Percentiles rank a stretch among this genome's conserved stretches.
Evolutionary conservation across 805 yeast genomes (phyloP).

Genomic region (Yamadazyma ubonensis): DNA sequence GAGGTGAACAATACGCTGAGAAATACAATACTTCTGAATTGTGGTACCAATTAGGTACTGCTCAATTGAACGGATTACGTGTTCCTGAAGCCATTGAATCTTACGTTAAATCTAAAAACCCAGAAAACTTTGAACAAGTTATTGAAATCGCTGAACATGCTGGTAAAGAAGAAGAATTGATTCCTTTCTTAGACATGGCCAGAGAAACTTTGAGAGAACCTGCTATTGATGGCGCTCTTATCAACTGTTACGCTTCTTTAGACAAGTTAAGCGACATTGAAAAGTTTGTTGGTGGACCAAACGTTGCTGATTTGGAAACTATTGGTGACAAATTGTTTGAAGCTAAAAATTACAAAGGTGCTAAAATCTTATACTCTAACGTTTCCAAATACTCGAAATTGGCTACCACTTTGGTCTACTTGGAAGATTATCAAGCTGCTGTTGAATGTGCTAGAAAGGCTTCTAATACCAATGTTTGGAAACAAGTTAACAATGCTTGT

Average conservation of each 20-base stretch:
- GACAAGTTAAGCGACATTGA: constrained; percentile 78
- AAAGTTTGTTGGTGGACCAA: constrained; percentile 76
- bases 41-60: constrained; percentile 95
- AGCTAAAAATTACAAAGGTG: constrained; percentile 83
- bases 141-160: constrained; percentile 94
- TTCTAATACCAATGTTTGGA: constrained; percentile 91
- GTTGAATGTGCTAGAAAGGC: constrained; percentile 99
- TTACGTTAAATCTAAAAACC: constrained; percentile 88
- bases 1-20: constrained; percentile 92
- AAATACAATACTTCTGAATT: constrained; percentile 80
- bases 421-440: constrained; percentile 91
- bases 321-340: constrained; percentile 91
- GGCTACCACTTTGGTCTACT: constrained; percentile 92
- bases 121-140: constrained; percentile 84
- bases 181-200: constrained; percentile 86
- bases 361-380: constrained; percentile 79
- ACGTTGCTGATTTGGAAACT: constrained; percentile 87
- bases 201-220: constrained; percentile 90
- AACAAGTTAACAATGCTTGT: constrained; percentile 95
- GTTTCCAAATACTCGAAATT: constrained; percentile 93
- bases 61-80: constrained; percentile 91
- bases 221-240: constrained; percentile 85
- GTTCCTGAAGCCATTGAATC: constrained; percentile 90
- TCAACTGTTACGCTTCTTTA: constrained; percentile 80
- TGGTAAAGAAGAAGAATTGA: constrained; percentile 91